These are phyloP conservation scores for Rhodotorula sp. DNA, from an alignment of 1,284 basidiomycete species.

Conservation along the genomic window DNA sequence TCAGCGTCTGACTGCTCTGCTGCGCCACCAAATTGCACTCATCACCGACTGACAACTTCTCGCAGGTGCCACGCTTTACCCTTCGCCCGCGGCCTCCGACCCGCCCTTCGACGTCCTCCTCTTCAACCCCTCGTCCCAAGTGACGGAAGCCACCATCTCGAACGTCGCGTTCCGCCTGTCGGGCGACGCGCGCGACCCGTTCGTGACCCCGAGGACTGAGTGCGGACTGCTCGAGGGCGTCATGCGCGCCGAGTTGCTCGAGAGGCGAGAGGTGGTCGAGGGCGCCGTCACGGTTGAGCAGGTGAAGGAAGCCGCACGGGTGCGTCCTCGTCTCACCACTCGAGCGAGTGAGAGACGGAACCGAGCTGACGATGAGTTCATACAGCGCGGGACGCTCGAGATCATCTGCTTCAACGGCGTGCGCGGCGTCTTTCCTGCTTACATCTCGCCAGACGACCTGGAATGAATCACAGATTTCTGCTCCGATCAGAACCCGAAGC, in stretches of 20 bases:
- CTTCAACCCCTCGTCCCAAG: constrained; percentile 12
- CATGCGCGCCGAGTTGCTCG: constrained; percentile 25
- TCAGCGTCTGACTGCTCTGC: no score
- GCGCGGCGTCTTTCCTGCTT: constrained; percentile 24
- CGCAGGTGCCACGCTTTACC: constrained; percentile 19
- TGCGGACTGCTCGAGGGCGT: constrained; percentile 27
- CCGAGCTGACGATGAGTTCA: background rate
- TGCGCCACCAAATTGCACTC: no score
- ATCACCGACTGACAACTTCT: background rate
- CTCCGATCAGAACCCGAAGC: no score
- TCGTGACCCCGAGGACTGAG: background rate
- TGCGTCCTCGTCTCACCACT: background rate
- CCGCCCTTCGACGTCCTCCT: constrained; percentile 36
- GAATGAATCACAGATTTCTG: background rate
- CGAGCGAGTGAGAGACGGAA: background rate
- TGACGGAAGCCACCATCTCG: constrained; percentile 38
- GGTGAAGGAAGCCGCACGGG: constrained; percentile 6
- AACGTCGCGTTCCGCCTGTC: constrained; percentile 31
- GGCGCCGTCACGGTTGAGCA: constrained; percentile 9
- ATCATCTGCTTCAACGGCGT: constrained; percentile 39
- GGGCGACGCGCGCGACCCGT: background rate
- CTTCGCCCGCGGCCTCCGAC: background rate
- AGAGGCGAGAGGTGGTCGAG: constrained; percentile 19
- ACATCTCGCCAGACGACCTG: background rate
- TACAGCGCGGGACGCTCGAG: constrained; percentile 5